A percentile compares a stretch with the other conserved stretches of the same genome.
These are phyloP conservation scores for Vitis rupestris DNA, from an alignment of 164 flowering plant species.

Conservation along the genomic window DNA sequence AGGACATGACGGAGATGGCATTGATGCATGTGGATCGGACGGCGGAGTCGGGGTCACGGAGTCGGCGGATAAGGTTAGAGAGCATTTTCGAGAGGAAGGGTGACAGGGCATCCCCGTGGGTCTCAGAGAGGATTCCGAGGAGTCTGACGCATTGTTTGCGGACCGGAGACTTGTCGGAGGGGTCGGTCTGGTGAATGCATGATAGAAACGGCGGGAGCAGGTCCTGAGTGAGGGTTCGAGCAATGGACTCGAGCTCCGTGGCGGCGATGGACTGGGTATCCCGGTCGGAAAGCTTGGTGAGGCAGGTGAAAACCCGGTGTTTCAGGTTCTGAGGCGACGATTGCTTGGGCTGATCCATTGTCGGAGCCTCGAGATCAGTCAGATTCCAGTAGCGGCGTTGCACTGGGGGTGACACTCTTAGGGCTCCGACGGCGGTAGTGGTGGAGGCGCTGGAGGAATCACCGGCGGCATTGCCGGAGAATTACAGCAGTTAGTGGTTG, in stretches of 20 bases:
- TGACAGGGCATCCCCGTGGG: constrained; percentile 51
- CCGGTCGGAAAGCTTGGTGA: constrained; percentile 80
- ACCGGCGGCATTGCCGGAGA: constrained; percentile 19
- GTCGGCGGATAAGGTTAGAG: constrained; percentile 48
- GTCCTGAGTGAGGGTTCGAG: constrained; percentile 36
- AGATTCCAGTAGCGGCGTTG: not conserved
- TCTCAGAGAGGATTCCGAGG: constrained; percentile 46
- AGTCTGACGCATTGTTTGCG: constrained; percentile 68
- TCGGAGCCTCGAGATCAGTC: not conserved
- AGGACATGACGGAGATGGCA: constrained; percentile 43
- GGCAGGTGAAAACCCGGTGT: constrained; percentile 53
- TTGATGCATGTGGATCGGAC: constrained; percentile 66
- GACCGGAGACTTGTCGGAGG: constrained; percentile 66
- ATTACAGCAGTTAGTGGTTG: no score
- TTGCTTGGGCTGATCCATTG: constrained; percentile 10
- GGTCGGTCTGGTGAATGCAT: constrained; percentile 66
- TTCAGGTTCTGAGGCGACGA: constrained; percentile 51
- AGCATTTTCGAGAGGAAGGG: constrained; percentile 66
- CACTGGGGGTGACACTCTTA: not conserved
- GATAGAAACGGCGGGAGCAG: constrained; percentile 59
- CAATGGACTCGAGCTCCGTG: constrained; percentile 75
- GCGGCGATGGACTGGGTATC: constrained; percentile 72
- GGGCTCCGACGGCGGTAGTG: constrained; percentile 9
- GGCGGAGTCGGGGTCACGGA: constrained; percentile 73
- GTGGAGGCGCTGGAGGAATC: not conserved